Evolutionary conservation across 352 stramenopile species (phyloP).

Genomic region (Phytopythium litorale): DNA sequence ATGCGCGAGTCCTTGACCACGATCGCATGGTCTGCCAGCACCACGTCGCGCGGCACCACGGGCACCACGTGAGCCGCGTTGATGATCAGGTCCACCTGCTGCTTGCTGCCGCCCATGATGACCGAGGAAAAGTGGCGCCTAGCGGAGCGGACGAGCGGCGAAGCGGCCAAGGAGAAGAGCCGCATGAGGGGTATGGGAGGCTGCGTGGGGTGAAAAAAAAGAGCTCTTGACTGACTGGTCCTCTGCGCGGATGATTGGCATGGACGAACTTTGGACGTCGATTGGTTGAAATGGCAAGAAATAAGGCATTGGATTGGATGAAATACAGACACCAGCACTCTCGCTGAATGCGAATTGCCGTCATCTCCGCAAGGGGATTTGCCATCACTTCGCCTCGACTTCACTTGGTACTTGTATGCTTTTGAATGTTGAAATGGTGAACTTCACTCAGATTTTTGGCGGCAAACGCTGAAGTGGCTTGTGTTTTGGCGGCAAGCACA

Average conservation of each 20-base stretch:
- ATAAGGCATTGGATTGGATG: neutral
- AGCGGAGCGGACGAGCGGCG: neutral
- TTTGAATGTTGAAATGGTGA: too few species aligned
- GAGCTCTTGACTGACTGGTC: slow-evolving; percentile 1
- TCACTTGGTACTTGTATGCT: neutral
- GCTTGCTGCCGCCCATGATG: slow-evolving; percentile 22
- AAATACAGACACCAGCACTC: neutral
- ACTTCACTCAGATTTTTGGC: neutral
- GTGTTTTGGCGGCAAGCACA: neutral
- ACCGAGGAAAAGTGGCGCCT: neutral
- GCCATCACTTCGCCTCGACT: neutral
- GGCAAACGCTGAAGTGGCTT: neutral
- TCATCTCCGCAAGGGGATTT: neutral
- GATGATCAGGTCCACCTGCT: slow-evolving; percentile 66
- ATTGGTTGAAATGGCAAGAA: neutral
- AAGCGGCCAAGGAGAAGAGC: neutral
- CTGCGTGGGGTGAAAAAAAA: neutral
- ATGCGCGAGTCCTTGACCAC: slow-evolving; percentile 69
- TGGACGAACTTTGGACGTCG: neutral
- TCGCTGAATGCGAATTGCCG: slow-evolving; percentile 4
- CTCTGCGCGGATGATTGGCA: neutral
- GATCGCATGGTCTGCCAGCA: slow-evolving; percentile 74
- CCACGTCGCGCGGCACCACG: slow-evolving; percentile 64
- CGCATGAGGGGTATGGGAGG: neutral
- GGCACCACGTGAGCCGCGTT: slow-evolving; percentile 77